A percentile compares a stretch with the other conserved stretches of the same genome.
phyloP scores from a whole-genome alignment of 2,329 filamentous ascomycete genomes.

The Escovopsis sp. region DNA sequence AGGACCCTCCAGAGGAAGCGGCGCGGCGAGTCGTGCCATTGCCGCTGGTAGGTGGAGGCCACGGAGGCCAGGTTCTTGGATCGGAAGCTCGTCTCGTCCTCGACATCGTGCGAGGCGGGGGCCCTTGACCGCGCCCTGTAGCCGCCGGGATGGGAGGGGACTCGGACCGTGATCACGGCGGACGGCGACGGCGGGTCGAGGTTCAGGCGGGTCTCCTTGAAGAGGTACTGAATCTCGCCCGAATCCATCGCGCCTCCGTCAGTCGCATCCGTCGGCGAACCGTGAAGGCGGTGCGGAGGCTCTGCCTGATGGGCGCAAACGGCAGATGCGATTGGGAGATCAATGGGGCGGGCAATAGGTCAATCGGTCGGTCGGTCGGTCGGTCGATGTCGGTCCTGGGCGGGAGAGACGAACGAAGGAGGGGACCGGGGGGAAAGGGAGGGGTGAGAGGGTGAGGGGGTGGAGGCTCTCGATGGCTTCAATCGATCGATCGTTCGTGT shows the following conservation, averaged over 20 bases:
- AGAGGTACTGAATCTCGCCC: conserved; percentile 49
- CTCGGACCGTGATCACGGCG: conserved; percentile 55
- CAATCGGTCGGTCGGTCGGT: too few relatives aligned
- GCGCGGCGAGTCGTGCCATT: conserved; percentile 58
- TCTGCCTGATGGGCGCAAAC: conserved; percentile 3
- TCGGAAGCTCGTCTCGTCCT: conserved; percentile 62
- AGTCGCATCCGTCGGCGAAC: conserved; percentile 12
- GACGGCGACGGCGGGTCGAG: conserved; percentile 56
- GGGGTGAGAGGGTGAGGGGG: too few relatives aligned
- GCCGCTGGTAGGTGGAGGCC: conserved; percentile 73
- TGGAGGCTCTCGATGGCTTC: too few relatives aligned
- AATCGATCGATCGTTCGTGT: conserved; percentile 17
- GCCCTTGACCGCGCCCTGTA: conserved; percentile 26
- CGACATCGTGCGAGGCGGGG: conserved; percentile 20
- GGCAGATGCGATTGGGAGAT: conserved; percentile 2
- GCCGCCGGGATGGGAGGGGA: conserved; percentile 36
- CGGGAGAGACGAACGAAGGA: too few relatives aligned
- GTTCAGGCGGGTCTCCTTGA: conserved; percentile 77
- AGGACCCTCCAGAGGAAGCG: conserved; percentile 86
- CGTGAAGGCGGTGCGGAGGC: too few relatives aligned
- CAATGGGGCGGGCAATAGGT: conserved; percentile 15
- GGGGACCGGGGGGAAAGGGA: too few relatives aligned
- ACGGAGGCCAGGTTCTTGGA: conserved; percentile 58
- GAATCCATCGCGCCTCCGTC: conserved; percentile 57
- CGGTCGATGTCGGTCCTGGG: conserved; percentile 1